Percentiles rank a stretch among this genome's conserved stretches.
Evolutionary conservation across 2,329 filamentous ascomycete genomes (phyloP).

Genomic region (Dothideomycetes sp.): DNA sequence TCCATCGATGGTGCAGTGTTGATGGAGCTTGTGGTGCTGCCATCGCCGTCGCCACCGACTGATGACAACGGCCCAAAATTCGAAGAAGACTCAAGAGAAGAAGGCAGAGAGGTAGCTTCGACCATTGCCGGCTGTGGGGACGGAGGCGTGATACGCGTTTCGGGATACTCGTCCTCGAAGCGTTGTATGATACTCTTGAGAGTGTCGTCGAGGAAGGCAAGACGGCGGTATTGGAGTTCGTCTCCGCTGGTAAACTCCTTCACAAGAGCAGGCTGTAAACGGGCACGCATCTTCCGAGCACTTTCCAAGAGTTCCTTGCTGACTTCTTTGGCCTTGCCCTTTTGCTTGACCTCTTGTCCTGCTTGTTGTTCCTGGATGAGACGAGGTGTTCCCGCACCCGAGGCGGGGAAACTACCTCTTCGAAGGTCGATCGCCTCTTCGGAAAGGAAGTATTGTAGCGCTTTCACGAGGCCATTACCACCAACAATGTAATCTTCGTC

Average conservation of each 20-base stretch:
- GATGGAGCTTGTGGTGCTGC: slow-evolving; percentile 12
- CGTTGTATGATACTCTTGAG: slow-evolving; percentile 84
- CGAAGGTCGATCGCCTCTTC: slow-evolving; percentile 55
- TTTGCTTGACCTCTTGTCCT: slow-evolving; percentile 18
- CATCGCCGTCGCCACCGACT: background rate
- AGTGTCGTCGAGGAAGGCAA: slow-evolving; percentile 80
- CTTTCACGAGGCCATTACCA: slow-evolving; percentile 89
- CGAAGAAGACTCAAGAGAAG: slow-evolving; percentile 7
- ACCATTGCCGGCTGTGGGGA: slow-evolving; percentile 2
- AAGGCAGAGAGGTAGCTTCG: slow-evolving; percentile 6
- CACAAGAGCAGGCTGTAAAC: slow-evolving; percentile 72
- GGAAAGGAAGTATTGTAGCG: slow-evolving; percentile 77
- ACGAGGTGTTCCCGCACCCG: slow-evolving; percentile 41
- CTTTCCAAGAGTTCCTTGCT: slow-evolving; percentile 80
- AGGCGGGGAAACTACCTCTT: slow-evolving; percentile 31
- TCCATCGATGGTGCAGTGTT: slow-evolving; percentile 2
- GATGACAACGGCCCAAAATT: slow-evolving; percentile 3
- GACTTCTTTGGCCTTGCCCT: slow-evolving; percentile 74
- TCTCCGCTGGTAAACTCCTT: slow-evolving; percentile 62
- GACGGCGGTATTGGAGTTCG: slow-evolving; percentile 65
- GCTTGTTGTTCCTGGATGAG: slow-evolving; percentile 30
- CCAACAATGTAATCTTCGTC: slow-evolving; percentile 95
- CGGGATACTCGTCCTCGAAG: slow-evolving; percentile 93
- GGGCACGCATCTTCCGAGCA: slow-evolving; percentile 74
- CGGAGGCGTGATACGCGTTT: slow-evolving; percentile 50